Conservation (phyloP, 176 grass and related monocot genomes). For the Tuctoria greenei region DNA sequence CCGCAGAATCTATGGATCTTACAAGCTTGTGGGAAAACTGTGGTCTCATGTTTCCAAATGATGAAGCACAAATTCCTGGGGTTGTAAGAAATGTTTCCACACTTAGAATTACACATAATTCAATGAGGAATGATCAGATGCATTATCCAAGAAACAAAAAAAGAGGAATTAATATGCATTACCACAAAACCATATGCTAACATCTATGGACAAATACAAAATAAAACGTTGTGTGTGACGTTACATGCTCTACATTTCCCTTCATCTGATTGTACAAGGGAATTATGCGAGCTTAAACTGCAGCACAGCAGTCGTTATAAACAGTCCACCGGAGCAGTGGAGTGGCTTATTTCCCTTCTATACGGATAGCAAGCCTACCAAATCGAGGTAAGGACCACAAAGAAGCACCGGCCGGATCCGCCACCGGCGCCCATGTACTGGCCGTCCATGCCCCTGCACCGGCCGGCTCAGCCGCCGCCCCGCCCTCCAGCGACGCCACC, state of each 20-base stretch:
- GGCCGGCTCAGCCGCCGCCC: too few species aligned
- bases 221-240: background rate
- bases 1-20: too few species aligned
- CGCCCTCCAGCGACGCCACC: too few species aligned
- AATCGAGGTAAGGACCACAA: too few species aligned
- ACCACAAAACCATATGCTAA: background rate
- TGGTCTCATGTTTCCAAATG: background rate
- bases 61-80: background rate
- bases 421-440: too few species aligned
- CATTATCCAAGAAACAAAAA: background rate
- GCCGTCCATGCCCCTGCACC: too few species aligned
- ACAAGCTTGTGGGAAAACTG: background rate
- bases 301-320: background rate
- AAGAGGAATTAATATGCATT: background rate
- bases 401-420: too few species aligned
- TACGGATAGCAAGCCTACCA: too few species aligned
- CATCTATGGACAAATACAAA: background rate
- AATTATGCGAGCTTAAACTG: background rate
- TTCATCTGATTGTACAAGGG: slow-evolving; percentile 12
- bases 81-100: too few species aligned
- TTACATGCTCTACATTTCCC: slow-evolving; percentile 2
- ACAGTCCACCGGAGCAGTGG: background rate
- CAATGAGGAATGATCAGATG: background rate
- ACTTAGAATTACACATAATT: too few species aligned
- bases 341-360: slow-evolving; percentile 13